Evolutionary conservation across 2,329 filamentous ascomycete genomes (phyloP).

Genomic region (Fusarium falciforme): DNA sequence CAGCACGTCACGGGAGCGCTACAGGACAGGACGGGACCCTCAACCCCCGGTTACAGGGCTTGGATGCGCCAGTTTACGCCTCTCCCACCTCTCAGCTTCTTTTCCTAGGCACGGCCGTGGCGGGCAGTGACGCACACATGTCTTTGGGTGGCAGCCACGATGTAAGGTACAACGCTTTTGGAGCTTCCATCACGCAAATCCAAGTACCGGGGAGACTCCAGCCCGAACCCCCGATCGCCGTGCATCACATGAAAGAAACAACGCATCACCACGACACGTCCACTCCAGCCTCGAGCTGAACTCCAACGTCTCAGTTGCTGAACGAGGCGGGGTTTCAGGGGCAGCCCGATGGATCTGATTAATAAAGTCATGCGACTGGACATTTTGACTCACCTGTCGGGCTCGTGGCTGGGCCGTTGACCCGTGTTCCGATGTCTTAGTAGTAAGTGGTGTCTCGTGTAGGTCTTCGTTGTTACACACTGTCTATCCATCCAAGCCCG

Average conservation of each 20-base stretch:
- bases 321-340: constrained; percentile 31
- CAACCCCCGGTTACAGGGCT: constrained; percentile 26
- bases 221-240: constrained; percentile 22
- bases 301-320: constrained; percentile 25
- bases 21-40: constrained; percentile 12
- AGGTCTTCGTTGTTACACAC: constrained; percentile 6
- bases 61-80: constrained; percentile 19
- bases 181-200: constrained; percentile 9
- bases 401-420: neutral
- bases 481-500: constrained; percentile 7
- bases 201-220: constrained; percentile 28
- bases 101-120: constrained; percentile 28
- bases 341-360: constrained; percentile 10
- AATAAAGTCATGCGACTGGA: constrained; percentile 27
- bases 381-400: constrained; percentile 25
- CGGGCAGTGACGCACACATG: constrained; percentile 36
- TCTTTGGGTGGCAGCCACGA: constrained; percentile 19
- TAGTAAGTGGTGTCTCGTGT: neutral
- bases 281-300: constrained; percentile 4
- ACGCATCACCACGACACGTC: neutral
- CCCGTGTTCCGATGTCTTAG: neutral
- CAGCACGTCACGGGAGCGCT: constrained; percentile 34
- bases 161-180: constrained; percentile 23
- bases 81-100: constrained; percentile 32
- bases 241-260: constrained; percentile 35